These are phyloP conservation scores for Tephrocybe sp. DNA, from an alignment of 768 basidiomycete genomes.

Conservation along the genomic window DNA sequence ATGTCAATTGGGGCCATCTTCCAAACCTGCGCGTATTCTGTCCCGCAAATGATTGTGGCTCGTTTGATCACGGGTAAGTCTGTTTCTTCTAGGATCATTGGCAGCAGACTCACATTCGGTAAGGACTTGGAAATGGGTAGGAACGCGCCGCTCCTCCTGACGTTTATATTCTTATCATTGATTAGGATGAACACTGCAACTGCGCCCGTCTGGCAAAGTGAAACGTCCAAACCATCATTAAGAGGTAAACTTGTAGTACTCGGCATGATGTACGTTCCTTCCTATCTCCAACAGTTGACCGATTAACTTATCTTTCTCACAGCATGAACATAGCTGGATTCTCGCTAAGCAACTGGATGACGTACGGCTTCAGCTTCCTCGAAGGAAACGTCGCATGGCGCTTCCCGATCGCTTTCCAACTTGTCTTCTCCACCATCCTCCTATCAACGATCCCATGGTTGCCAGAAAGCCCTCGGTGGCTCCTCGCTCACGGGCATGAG, in stretches of 20 bases:
- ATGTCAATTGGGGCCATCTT: constrained; percentile 56
- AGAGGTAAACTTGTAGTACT: constrained; percentile 50
- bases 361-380: constrained; percentile 49
- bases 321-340: constrained; percentile 55
- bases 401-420: constrained; percentile 52
- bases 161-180: background rate
- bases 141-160: background rate
- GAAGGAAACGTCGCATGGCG: constrained; percentile 45
- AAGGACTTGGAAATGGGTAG: constrained; percentile 48
- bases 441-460: constrained; percentile 49
- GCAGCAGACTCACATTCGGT: background rate
- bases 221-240: constrained; percentile 48
- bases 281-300: background rate
- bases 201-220: constrained; percentile 53
- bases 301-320: background rate
- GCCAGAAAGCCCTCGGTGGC: constrained; percentile 49
- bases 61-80: constrained; percentile 43
- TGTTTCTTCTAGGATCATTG: background rate
- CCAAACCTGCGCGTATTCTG: constrained; percentile 44
- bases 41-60: constrained; percentile 49
- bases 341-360: constrained; percentile 54
- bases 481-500: constrained; percentile 44
- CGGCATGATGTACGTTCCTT: constrained; percentile 42
- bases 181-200: constrained; percentile 47
- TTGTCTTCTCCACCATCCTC: constrained; percentile 44